Evolutionary conservation across 2,329 filamentous ascomycete species (phyloP).

Genomic region (Cladosporium sp.): DNA sequence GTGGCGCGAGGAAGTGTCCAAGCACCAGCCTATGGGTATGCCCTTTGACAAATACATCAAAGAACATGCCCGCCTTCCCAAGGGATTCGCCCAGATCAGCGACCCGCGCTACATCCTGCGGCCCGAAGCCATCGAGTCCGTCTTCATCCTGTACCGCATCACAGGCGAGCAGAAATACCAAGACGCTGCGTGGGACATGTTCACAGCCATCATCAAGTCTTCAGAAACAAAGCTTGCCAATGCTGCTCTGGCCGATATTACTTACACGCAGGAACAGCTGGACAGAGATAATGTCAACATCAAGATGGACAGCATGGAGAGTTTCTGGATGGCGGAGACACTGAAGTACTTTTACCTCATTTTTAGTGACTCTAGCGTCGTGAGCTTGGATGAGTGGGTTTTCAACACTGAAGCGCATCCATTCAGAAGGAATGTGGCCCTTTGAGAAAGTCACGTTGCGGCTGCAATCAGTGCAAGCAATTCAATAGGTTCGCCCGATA

Average conservation of each 20-base stretch:
- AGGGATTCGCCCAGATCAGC: conserved; percentile 38
- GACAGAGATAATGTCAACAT: conserved; percentile 23
- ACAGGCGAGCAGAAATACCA: conserved; percentile 47
- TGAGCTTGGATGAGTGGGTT: conserved; percentile 44
- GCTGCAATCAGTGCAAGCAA: not conserved
- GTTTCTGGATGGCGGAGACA: conserved; percentile 46
- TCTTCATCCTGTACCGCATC: conserved; percentile 55
- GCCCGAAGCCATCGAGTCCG: conserved; percentile 56
- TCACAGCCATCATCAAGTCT: conserved; percentile 37
- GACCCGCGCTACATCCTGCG: conserved; percentile 44
- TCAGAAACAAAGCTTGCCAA: conserved; percentile 42
- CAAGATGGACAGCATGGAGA: conserved; percentile 42
- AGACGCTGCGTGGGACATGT: conserved; percentile 46
- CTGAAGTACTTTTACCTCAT: conserved; percentile 46
- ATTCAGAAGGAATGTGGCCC: conserved; percentile 28
- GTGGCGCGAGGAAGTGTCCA: conserved; percentile 40
- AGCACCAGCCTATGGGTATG: conserved; percentile 21
- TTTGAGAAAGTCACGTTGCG: not conserved
- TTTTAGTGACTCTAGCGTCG: conserved; percentile 37
- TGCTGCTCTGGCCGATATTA: conserved; percentile 40
- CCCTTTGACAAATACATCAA: conserved; percentile 31
- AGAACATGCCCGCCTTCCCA: conserved; percentile 31
- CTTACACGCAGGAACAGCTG: conserved; percentile 31
- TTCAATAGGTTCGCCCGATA: not conserved
- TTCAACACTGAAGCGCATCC: conserved; percentile 48